These are phyloP conservation scores for Talaromyces verruculosus DNA, from an alignment of 2,329 filamentous ascomycete genomes.

Conservation along the genomic window DNA sequence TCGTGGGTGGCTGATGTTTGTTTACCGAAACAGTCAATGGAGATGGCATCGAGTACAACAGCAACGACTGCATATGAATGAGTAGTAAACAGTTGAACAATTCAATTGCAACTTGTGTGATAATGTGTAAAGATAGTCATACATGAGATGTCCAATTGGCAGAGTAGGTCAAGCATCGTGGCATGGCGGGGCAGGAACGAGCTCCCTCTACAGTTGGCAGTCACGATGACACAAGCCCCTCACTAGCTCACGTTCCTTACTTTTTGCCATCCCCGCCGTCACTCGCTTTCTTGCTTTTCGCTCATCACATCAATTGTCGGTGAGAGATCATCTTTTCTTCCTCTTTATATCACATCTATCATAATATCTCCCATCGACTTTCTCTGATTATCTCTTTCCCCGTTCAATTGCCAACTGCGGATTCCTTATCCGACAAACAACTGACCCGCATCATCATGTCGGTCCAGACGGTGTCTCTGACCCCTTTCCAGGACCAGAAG, in stretches of 20 bases:
- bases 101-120: neutral
- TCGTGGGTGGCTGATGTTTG: neutral
- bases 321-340: neutral
- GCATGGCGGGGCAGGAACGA: conserved; percentile 6
- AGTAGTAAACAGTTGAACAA: neutral
- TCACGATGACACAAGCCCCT: conserved; percentile 15
- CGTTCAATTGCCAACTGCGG: neutral
- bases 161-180: neutral
- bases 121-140: neutral
- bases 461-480: conserved; percentile 75
- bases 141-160: neutral
- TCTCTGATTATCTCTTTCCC: neutral
- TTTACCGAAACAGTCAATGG: neutral
- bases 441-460: conserved; percentile 56
- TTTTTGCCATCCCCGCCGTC: conserved; percentile 7
- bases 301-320: neutral
- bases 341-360: neutral
- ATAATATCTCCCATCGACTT: neutral
- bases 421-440: neutral
- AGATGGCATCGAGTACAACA: neutral
- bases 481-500: conserved; percentile 93
- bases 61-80: neutral
- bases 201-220: conserved; percentile 3
- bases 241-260: neutral
- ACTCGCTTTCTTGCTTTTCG: neutral